Conservation (phyloP, 805 yeast species). For the Lipomyces sp. region DNA sequence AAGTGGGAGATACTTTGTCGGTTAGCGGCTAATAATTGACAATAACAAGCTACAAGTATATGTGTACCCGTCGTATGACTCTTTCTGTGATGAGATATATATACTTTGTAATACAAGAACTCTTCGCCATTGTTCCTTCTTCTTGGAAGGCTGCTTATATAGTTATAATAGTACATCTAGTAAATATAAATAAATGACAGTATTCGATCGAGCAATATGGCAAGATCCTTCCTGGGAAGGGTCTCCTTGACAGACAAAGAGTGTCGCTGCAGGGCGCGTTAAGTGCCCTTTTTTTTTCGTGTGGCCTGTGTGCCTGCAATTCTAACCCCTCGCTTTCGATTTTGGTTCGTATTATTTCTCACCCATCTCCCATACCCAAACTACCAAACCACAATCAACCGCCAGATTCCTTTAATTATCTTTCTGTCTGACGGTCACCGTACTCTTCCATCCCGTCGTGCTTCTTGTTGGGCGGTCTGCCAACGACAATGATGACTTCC, state of each 20-base stretch:
- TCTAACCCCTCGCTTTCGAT: constrained; percentile 1
- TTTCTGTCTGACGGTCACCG: not conserved
- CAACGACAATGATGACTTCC: not conserved
- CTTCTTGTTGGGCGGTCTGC: not conserved
- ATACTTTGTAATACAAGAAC: no score
- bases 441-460: not conserved
- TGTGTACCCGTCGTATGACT: no score
- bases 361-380: not conserved
- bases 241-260: not conserved
- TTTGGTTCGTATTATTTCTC: not conserved
- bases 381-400: not conserved
- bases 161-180: not conserved
- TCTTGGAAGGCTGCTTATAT: not conserved
- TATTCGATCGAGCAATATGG: not conserved
- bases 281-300: not conserved
- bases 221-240: not conserved
- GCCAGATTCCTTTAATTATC: not conserved
- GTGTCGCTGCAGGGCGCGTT: not conserved
- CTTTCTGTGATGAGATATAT: no score
- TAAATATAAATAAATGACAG: not conserved
- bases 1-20: no score
- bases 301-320: not conserved
- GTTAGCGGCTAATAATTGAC: no score
- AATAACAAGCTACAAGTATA: no score
- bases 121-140: not conserved